These are phyloP conservation scores for Thraustotheca clavata DNA, from an alignment of 352 stramenopile species.

Conservation along the genomic window DNA sequence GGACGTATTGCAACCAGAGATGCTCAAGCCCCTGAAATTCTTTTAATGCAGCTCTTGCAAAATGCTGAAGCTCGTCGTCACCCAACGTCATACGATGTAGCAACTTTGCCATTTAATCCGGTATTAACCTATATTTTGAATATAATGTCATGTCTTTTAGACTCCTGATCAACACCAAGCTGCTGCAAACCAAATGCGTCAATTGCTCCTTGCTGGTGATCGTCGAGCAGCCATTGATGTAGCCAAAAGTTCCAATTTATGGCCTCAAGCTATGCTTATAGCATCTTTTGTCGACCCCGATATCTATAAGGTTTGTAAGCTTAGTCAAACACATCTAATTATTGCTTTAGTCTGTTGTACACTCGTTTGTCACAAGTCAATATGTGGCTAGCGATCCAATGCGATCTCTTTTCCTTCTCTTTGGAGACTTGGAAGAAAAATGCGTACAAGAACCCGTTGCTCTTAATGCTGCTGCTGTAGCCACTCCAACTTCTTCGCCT, in stretches of 20 bases:
- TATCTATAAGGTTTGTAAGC: conserved; percentile 51
- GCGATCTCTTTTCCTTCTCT: conserved; percentile 67
- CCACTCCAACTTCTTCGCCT: conserved; percentile 28
- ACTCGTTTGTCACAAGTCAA: conserved; percentile 64
- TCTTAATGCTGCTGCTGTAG: conserved; percentile 28
- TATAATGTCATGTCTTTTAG: background rate
- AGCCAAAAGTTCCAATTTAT: conserved; percentile 78
- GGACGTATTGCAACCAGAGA: conserved; percentile 12
- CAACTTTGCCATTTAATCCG: background rate
- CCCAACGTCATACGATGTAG: background rate
- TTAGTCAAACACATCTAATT: background rate
- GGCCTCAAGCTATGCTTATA: conserved; percentile 81
- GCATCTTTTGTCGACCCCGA: conserved; percentile 79
- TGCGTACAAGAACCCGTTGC: conserved; percentile 76
- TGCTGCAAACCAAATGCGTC: conserved; percentile 48
- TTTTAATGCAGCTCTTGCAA: conserved; percentile 16
- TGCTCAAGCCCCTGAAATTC: conserved; percentile 11
- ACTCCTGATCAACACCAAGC: background rate
- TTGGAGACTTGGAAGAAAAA: conserved; percentile 77
- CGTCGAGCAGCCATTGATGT: conserved; percentile 62
- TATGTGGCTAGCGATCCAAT: conserved; percentile 69
- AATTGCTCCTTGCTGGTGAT: conserved; percentile 67
- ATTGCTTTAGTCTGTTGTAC: conserved; percentile 44
- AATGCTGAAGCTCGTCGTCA: conserved; percentile 4
- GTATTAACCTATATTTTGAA: background rate